Percentiles rank a stretch among this genome's conserved stretches.
phyloP scores from a whole-genome alignment of 139 green algal species.

The Bryopsis sp. region DNA sequence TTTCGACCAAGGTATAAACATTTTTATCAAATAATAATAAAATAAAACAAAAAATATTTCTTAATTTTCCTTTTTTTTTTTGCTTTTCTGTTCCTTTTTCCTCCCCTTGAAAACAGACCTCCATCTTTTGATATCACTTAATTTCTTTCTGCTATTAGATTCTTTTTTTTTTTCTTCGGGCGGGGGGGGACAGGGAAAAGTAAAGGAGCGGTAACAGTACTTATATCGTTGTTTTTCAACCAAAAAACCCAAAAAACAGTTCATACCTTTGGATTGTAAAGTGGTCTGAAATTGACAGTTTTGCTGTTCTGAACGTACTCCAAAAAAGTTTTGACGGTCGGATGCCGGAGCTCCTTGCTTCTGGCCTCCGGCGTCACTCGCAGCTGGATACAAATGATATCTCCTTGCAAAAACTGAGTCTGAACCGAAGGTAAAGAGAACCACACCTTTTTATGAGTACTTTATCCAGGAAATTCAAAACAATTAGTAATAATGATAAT shows the following conservation, averaged over 20 bases:
- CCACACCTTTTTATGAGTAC: not conserved
- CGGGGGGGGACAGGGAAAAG: too few species aligned
- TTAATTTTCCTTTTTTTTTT: too few species aligned
- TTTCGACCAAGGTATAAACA: not conserved
- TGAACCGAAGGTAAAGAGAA: not conserved
- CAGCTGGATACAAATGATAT: conserved; percentile 17
- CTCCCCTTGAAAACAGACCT: too few species aligned
- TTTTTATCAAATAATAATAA: not conserved
- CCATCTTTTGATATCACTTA: too few species aligned
- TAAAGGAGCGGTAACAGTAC: too few species aligned
- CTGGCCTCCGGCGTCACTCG: not conserved
- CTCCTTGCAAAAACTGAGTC: conserved; percentile 1
- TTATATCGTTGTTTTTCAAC: not conserved
- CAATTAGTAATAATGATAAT: too few species aligned
- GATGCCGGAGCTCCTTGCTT: not conserved
- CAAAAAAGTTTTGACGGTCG: conserved; percentile 53
- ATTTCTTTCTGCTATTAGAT: too few species aligned
- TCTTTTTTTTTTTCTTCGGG: too few species aligned
- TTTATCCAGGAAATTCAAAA: too few species aligned
- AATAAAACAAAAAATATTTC: conserved; percentile 4
- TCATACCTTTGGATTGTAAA: conserved; percentile 6
- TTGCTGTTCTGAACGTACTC: conserved; percentile 50
- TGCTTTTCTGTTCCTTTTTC: too few species aligned
- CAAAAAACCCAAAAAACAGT: not conserved
- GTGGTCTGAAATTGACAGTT: conserved; percentile 19